A percentile compares a stretch with the other conserved stretches of the same genome.
These are phyloP conservation scores for Fusarium udum DNA, from an alignment of 2,329 filamentous ascomycete genomes.

Conservation along the genomic window DNA sequence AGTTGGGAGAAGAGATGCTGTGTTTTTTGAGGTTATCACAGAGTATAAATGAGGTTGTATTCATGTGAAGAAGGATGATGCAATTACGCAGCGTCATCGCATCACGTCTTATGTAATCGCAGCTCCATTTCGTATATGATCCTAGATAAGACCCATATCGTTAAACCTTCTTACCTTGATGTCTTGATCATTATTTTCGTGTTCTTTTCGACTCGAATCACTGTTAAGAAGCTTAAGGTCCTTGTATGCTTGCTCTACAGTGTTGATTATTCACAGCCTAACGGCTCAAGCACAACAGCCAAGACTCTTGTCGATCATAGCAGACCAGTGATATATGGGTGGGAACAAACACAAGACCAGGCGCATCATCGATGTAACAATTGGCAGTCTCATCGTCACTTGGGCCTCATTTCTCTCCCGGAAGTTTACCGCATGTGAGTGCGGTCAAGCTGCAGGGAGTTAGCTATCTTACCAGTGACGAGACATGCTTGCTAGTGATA, in stretches of 20 bases:
- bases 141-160: background rate
- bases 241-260: background rate
- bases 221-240: no score
- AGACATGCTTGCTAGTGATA: background rate
- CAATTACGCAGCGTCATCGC: constrained; percentile 14
- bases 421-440: constrained; percentile 17
- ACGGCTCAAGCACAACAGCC: background rate
- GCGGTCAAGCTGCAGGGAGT: background rate
- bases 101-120: constrained; percentile 31
- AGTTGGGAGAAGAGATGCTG: background rate
- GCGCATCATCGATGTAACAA: constrained; percentile 2
- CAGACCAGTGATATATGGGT: background rate
- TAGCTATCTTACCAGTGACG: background rate
- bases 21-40: background rate
- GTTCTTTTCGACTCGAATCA: background rate
- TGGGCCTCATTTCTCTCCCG: constrained; percentile 3
- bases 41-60: constrained; percentile 1
- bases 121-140: background rate
- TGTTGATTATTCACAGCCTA: background rate
- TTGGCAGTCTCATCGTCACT: constrained; percentile 9
- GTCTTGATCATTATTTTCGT: background rate
- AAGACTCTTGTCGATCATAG: constrained; percentile 4
- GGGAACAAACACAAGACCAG: background rate
- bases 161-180: background rate
- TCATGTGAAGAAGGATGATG: constrained; percentile 19